Base-by-base conservation (phyloP, 345 rosid genomes). In the Camelina sativa region DNA sequence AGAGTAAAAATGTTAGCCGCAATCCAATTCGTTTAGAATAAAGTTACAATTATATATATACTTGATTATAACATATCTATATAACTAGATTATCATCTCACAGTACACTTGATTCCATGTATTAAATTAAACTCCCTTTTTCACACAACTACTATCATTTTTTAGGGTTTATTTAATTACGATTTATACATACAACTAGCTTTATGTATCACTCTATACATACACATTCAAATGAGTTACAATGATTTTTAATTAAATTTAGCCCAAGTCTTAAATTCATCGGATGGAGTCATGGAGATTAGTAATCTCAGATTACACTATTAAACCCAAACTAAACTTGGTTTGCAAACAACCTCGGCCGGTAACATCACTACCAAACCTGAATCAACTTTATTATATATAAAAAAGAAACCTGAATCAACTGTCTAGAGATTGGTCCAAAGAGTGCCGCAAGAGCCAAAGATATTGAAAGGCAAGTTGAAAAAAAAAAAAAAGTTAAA, bases 121-220 rank as follows among this genome's bases (percentile, higher is more conserved):
- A 62, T 28, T 52, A 62, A 50, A 52, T 9, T 38, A 25, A 61
- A 11, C 11, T 7, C 11, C 1, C 43, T 16, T 72, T 68, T 38
- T 1, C 81, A 54, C 81, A 54, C 59, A 59, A 38, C 65, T 44
- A 32, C 22, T 52, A 37, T 20, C 41, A 69, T 16, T 30, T 54
- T 28, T 41, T 15, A 30, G 15, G 55, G 57, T 28, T 69, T 19
- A 15, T 44, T 30, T 30, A 57, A 13, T 4, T 25, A 25, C 8
- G 34, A 8, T n/a, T 25, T 43, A 28, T 4, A 19, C 41, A 28
- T 4, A 9, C 41, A 54, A 60, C 16, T 37, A 11, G 5, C 47
- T 41, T 43, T 62, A 10, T 38, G 4, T 1, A 40, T 11, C 43
- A 2, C 3, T 38, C 41, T 20, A 61, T 12, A 8, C 11, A 13